phyloP scores from a whole-genome alignment of 202 grass and related monocot genomes.

The Panicum virgatum region DNA sequence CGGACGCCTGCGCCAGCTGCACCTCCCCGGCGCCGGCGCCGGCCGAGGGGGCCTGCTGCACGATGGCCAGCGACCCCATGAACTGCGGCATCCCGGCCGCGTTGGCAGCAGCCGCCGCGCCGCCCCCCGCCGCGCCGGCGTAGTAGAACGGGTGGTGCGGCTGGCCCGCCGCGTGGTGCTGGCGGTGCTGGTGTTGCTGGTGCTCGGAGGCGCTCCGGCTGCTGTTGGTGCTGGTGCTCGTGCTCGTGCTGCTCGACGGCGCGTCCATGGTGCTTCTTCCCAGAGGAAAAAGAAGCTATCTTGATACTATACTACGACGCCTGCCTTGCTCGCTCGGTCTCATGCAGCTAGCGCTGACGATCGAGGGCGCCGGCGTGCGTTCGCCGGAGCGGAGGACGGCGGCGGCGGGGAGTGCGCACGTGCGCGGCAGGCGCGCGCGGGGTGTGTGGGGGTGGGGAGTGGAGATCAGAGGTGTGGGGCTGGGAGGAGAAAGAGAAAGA shows the following conservation, averaged over 20 bases:
- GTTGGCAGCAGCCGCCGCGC: neutral
- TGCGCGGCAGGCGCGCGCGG: conserved; percentile 33
- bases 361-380: neutral
- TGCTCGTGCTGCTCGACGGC: conserved; percentile 77
- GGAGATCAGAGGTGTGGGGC: conserved; percentile 51
- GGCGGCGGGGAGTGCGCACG: conserved; percentile 37
- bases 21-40: neutral
- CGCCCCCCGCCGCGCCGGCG: neutral
- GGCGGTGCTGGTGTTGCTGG: conserved; percentile 33
- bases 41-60: neutral
- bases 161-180: conserved; percentile 33
- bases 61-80: conserved; percentile 70
- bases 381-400: conserved; percentile 14
- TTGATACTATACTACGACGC: neutral
- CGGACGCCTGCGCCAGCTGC: neutral
- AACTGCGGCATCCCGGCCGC: conserved; percentile 37
- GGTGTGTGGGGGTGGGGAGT: neutral
- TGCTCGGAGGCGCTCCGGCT: conserved; percentile 56
- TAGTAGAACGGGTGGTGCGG: conserved; percentile 58
- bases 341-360: conserved; percentile 10
- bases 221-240: conserved; percentile 87
- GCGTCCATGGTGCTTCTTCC: conserved; percentile 9
- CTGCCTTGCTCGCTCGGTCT: neutral
- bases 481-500: conserved; percentile 36
- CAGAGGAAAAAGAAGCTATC: neutral